phyloP scores from a whole-genome alignment of 805 yeast species.

The Geotrichum ghanense region DNA sequence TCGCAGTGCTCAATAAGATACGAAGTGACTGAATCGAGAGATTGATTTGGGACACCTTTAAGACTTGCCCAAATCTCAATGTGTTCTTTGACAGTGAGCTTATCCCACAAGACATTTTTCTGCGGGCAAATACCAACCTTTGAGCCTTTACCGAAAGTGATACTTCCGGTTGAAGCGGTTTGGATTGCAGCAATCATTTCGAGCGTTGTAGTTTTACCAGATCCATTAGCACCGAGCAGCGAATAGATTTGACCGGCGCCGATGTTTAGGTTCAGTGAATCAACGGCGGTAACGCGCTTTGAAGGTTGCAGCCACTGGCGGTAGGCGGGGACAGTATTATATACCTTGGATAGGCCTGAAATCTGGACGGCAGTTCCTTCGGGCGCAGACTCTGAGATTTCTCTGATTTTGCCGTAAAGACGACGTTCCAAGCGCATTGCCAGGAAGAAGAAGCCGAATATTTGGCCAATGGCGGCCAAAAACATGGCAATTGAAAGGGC shows the following conservation, averaged over 20 bases:
- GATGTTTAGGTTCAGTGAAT: constrained; percentile 19
- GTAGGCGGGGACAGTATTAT: constrained; percentile 12
- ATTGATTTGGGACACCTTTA: constrained; percentile 18
- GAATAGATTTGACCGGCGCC: constrained; percentile 24
- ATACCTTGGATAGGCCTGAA: constrained; percentile 16
- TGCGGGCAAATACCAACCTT: constrained; percentile 28
- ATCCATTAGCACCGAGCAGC: constrained; percentile 27
- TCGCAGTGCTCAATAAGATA: constrained; percentile 22
- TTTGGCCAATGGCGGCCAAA: constrained; percentile 23
- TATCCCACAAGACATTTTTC: constrained; percentile 27
- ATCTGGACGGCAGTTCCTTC: constrained; percentile 16
- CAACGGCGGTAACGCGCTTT: constrained; percentile 20
- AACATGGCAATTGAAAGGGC: constrained; percentile 19
- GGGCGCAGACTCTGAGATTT: constrained; percentile 7
- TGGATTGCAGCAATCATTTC: constrained; percentile 28
- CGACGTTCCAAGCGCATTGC: constrained; percentile 18
- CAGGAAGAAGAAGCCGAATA: constrained; percentile 17
- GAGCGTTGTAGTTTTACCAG: constrained; percentile 29
- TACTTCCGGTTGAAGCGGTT: constrained; percentile 18
- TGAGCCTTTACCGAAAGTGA: constrained; percentile 14
- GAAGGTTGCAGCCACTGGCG: constrained; percentile 2
- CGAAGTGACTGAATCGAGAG: constrained; percentile 11
- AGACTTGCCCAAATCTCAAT: constrained; percentile 24
- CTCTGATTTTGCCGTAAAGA: constrained; percentile 17
- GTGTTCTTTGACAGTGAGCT: constrained; percentile 25